Conservation (phyloP, 495 filamentous ascomycete species). For the Evansstolkia leycettana region DNA sequence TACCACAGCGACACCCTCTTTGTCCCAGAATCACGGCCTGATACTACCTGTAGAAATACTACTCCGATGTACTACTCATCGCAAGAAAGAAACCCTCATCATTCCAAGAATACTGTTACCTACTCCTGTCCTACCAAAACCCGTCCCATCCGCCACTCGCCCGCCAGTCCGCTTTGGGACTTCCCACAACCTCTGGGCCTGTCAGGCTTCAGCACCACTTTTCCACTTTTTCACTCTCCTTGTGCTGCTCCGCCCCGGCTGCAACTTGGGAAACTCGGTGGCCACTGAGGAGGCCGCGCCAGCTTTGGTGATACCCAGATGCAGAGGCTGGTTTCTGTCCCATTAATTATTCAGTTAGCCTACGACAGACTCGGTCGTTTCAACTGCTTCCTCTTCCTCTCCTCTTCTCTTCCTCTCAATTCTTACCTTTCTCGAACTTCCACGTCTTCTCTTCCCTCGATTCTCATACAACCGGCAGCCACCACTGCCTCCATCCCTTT, state of each 20-base stretch:
- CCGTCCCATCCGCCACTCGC: neutral
- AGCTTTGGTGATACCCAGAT: neutral
- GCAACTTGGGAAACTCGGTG: too few relatives aligned
- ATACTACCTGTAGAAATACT: too few relatives aligned
- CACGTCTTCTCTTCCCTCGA: neutral
- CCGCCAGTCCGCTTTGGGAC: conserved; percentile 10
- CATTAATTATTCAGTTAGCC: too few relatives aligned
- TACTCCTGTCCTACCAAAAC: too few relatives aligned
- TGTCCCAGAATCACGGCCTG: too few relatives aligned
- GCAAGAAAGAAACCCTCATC: too few relatives aligned
- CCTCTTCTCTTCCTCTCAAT: too few relatives aligned
- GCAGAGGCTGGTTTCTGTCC: neutral
- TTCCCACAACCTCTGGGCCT: conserved; percentile 8
- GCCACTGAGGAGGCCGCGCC: neutral
- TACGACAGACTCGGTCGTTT: neutral
- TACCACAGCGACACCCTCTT: too few relatives aligned
- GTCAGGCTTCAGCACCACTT: conserved; percentile 1
- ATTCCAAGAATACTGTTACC: too few relatives aligned
- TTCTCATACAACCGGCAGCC: neutral
- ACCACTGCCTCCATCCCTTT: neutral
- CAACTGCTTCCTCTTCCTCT: conserved; percentile 4
- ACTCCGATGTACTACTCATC: too few relatives aligned
- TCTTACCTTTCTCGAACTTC: neutral
- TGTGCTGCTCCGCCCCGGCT: neutral
- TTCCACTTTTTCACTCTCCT: neutral